Conservation (phyloP, 495 filamentous ascomycete species). For the Aspergillus bertholletiae region DNA sequence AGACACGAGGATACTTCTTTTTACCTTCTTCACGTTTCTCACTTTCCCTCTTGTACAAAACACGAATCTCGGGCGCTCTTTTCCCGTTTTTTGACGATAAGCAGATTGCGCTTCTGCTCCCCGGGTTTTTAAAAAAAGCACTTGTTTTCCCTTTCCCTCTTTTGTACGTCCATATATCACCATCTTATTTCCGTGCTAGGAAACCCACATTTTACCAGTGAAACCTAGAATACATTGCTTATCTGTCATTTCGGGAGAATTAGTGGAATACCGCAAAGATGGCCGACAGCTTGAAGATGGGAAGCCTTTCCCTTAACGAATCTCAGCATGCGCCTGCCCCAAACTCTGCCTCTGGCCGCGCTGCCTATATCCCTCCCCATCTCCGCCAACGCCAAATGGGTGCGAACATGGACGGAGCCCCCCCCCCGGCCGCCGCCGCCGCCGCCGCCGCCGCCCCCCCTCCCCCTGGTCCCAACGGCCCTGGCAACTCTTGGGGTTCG, state of each 20-base stretch:
- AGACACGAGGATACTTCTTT: slow-evolving; percentile 10
- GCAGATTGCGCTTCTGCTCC: slow-evolving; percentile 6
- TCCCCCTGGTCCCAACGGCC: too few species aligned
- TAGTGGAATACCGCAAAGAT: slow-evolving; percentile 55
- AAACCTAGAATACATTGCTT: slow-evolving; percentile 1
- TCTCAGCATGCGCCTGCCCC: slow-evolving; percentile 61
- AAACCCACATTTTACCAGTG: not conserved
- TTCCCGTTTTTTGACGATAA: slow-evolving; percentile 9
- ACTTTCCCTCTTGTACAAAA: slow-evolving; percentile 6
- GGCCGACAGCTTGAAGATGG: slow-evolving; percentile 96
- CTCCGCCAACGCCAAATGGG: slow-evolving; percentile 62
- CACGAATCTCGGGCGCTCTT: slow-evolving; percentile 9
- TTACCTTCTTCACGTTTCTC: slow-evolving; percentile 8
- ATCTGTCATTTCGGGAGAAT: slow-evolving; percentile 9
- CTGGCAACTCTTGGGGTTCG: slow-evolving; percentile 27
- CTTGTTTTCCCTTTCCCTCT: not conserved
- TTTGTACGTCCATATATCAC: slow-evolving; percentile 8
- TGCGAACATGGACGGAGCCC: slow-evolving; percentile 41
- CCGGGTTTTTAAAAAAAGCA: slow-evolving; percentile 1
- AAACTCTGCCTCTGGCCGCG: slow-evolving; percentile 48
- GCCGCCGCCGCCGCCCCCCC: too few species aligned
- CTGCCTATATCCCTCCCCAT: slow-evolving; percentile 94
- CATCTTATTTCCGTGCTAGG: not conserved
- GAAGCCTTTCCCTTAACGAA: slow-evolving; percentile 71
- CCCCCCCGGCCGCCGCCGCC: slow-evolving; percentile 24